phyloP scores from a whole-genome alignment of 2,329 filamentous ascomycete genomes.

The Chaetomium globosum region DNA sequence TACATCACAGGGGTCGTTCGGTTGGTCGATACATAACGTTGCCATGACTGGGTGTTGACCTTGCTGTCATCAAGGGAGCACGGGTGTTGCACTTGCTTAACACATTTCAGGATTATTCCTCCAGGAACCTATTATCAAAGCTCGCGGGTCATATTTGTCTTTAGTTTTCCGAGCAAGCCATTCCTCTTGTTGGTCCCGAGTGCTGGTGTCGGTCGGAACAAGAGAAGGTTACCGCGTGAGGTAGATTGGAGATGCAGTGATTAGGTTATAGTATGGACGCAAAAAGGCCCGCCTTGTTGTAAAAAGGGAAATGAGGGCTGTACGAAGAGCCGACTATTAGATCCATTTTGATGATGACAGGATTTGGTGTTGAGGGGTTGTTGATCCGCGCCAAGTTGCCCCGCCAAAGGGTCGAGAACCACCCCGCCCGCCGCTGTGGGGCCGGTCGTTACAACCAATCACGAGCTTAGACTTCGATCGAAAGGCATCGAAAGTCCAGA shows the following conservation, averaged over 20 bases:
- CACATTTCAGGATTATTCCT: no score
- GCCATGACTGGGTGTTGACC: no score
- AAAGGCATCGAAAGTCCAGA: constrained; percentile 39
- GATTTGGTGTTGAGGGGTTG: constrained; percentile 26
- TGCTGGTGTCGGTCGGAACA: no score
- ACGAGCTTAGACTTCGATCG: constrained; percentile 33
- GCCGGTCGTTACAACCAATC: constrained; percentile 33
- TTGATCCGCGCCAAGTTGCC: constrained; percentile 4
- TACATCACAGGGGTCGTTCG: no score
- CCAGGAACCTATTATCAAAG: no score
- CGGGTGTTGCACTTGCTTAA: no score
- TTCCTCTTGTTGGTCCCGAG: no score
- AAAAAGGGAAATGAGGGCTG: neutral
- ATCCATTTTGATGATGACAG: constrained; percentile 4
- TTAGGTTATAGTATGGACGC: neutral
- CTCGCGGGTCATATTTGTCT: no score
- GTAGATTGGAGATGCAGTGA: neutral
- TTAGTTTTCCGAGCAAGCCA: no score
- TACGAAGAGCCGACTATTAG: neutral
- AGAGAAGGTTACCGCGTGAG: neutral
- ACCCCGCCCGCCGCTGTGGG: constrained; percentile 29
- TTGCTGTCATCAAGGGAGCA: no score
- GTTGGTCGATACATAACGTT: no score
- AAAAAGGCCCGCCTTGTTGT: neutral
- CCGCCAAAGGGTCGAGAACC: constrained; percentile 9